Evolutionary conservation across 1,284 basidiomycete genomes (phyloP).

Genomic region (Puccinia coronata): DNA sequence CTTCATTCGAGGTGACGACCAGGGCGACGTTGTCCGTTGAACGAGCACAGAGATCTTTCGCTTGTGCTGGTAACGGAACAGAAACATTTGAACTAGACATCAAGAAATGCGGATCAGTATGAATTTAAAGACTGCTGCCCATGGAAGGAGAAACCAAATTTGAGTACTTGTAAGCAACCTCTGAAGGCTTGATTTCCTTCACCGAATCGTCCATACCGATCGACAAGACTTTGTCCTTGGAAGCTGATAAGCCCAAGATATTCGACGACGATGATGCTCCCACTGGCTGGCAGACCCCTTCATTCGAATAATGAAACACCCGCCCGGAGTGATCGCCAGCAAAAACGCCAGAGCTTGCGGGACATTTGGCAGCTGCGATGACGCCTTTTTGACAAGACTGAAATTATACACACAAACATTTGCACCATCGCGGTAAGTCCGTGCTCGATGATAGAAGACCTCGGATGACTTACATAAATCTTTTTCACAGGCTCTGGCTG

Average conservation of each 20-base stretch:
- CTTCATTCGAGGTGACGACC: slow-evolving; percentile 66
- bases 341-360: slow-evolving; percentile 58
- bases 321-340: slow-evolving; percentile 73
- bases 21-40: slow-evolving; percentile 68
- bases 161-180: slow-evolving; percentile 51
- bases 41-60: slow-evolving; percentile 69
- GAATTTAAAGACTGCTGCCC: not conserved
- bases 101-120: not conserved
- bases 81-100: slow-evolving; percentile 48
- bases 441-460: not conserved
- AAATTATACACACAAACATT: not conserved
- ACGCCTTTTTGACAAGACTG: slow-evolving; percentile 49
- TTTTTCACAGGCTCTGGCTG: slow-evolving; percentile 60
- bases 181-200: slow-evolving; percentile 66
- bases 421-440: not conserved
- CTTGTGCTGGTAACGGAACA: slow-evolving; percentile 66
- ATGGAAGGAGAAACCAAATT: not conserved
- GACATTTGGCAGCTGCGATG: slow-evolving; percentile 42
- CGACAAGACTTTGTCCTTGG: slow-evolving; percentile 64
- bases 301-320: slow-evolving; percentile 66
- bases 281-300: slow-evolving; percentile 61
- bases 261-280: not conserved
- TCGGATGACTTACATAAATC: slow-evolving; percentile 42
- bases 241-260: slow-evolving; percentile 35
- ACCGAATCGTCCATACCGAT: slow-evolving; percentile 78